Conservation (phyloP, 768 basidiomycete species). For the Phaffia tasmanica region DNA sequence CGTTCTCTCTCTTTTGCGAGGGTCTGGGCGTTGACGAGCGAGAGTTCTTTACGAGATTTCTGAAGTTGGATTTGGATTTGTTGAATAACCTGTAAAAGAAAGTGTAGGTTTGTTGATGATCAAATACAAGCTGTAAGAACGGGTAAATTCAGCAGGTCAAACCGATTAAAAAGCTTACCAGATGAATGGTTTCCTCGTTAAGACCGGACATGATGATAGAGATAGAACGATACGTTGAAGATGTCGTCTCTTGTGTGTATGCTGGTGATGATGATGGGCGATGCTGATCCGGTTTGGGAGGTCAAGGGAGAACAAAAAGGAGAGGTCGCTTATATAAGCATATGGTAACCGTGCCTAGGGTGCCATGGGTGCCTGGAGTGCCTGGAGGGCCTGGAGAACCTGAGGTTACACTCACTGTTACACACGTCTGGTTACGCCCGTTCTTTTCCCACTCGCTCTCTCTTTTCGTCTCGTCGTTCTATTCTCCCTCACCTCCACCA, state of each 20-base stretch:
- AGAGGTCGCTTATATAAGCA: too few species aligned
- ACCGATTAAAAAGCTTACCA: constrained; percentile 43
- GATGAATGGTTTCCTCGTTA: constrained; percentile 70
- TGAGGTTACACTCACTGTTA: too few species aligned
- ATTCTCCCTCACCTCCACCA: constrained; percentile 16
- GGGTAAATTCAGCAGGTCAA: not conserved
- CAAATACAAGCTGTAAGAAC: too few species aligned
- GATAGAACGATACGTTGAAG: not conserved
- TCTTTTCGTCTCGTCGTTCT: constrained; percentile 1
- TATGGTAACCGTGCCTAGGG: too few species aligned
- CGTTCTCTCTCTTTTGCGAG: constrained; percentile 75
- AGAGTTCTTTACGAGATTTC: constrained; percentile 68
- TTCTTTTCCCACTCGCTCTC: not conserved
- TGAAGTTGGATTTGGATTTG: constrained; percentile 75
- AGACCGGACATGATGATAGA: constrained; percentile 45
- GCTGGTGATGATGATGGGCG: too few species aligned
- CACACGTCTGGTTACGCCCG: too few species aligned
- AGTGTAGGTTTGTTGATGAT: constrained; percentile 4
- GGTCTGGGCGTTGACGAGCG: constrained; percentile 61
- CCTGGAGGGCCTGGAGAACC: too few species aligned
- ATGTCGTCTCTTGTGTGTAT: not conserved
- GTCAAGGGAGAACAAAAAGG: not conserved
- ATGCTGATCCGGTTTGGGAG: too few species aligned
- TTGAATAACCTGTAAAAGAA: constrained; percentile 57
- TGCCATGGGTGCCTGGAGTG: too few species aligned